Conservation (phyloP, 208 protist species). For the Wallacemonas rigidus region DNA sequence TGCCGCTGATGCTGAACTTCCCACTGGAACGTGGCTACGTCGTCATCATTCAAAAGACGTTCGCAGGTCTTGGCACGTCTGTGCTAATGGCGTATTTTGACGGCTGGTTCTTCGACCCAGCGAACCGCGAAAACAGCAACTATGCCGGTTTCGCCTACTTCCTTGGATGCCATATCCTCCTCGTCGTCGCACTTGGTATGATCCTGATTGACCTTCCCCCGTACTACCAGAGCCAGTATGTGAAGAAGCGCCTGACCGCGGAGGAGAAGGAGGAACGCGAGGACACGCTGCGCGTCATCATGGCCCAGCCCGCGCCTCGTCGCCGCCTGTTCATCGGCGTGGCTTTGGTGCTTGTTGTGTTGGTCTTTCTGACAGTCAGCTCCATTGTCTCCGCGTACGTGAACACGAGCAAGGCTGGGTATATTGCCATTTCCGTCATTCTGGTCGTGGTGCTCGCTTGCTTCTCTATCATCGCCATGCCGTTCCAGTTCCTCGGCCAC, state of each 20-base stretch:
- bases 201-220: slow-evolving; percentile 59
- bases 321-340: slow-evolving; percentile 64
- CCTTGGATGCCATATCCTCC: slow-evolving; percentile 40
- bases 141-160: slow-evolving; percentile 69
- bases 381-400: slow-evolving; percentile 61
- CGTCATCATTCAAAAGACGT: slow-evolving; percentile 83
- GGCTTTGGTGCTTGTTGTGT: slow-evolving; percentile 33
- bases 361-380: slow-evolving; percentile 59
- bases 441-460: slow-evolving; percentile 43
- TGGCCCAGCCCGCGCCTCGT: slow-evolving; percentile 42
- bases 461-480: slow-evolving; percentile 61
- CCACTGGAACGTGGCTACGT: slow-evolving; percentile 73
- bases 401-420: slow-evolving; percentile 26
- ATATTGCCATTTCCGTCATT: slow-evolving; percentile 51
- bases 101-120: slow-evolving; percentile 54
- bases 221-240: slow-evolving; percentile 58
- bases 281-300: slow-evolving; percentile 42
- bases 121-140: slow-evolving; percentile 38
- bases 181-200: slow-evolving; percentile 36
- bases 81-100: slow-evolving; percentile 83
- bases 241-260: slow-evolving; percentile 34
- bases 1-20: slow-evolving; percentile 86
- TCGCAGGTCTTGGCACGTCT: slow-evolving; percentile 74
- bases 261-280: slow-evolving; percentile 50
- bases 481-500: slow-evolving; percentile 65